Percentiles rank a stretch among this genome's conserved stretches.
These are phyloP conservation scores for Taxillus chinensis DNA, from an alignment of 164 flowering plant species.

Conservation along the genomic window DNA sequence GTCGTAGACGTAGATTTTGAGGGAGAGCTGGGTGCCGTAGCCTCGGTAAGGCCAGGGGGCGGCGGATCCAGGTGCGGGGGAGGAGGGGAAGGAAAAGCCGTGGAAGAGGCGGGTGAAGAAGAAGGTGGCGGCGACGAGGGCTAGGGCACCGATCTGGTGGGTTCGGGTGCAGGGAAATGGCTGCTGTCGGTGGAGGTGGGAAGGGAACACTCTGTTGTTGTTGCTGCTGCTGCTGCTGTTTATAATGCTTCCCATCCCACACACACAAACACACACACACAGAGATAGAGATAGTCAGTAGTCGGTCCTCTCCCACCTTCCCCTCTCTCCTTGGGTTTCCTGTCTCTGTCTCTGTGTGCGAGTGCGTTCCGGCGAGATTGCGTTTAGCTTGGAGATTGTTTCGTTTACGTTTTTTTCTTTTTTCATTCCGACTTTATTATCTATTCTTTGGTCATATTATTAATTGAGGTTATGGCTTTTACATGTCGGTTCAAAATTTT, in stretches of 20 bases:
- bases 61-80: not conserved
- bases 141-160: conserved; percentile 73
- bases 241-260: conserved; percentile 5
- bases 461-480: too few species aligned
- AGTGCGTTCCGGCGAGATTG: too few species aligned
- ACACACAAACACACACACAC: too few species aligned
- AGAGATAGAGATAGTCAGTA: too few species aligned
- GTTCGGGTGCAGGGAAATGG: conserved; percentile 46
- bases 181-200: conserved; percentile 19
- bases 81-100: conserved; percentile 17
- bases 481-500: too few species aligned
- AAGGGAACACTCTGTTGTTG: conserved; percentile 12
- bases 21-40: conserved; percentile 41
- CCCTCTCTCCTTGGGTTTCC: too few species aligned
- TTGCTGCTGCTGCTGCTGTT: conserved; percentile 19
- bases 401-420: too few species aligned
- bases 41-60: conserved; percentile 58
- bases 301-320: too few species aligned
- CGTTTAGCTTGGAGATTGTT: too few species aligned
- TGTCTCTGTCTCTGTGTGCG: too few species aligned
- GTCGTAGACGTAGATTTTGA: conserved; percentile 86
- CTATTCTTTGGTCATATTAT: too few species aligned
- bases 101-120: conserved; percentile 66
- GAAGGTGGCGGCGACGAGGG: conserved; percentile 54
- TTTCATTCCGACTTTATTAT: too few species aligned